Base-by-base conservation (phyloP, 352 stramenopile genomes). In the Phytophthora cryptogea region DNA sequence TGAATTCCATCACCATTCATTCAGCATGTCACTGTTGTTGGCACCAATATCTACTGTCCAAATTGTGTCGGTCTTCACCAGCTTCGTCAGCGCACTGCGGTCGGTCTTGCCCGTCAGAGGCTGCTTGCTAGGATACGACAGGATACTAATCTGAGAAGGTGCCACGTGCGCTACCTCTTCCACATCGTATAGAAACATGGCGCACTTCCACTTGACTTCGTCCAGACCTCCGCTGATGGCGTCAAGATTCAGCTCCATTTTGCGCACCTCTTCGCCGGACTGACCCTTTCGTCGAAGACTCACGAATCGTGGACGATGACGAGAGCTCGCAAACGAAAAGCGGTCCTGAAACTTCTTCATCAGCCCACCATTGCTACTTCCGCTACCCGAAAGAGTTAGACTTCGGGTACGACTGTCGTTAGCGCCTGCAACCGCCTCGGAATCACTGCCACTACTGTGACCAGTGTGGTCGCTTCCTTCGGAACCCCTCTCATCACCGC, bases 161-260 rank as follows among this genome's bases (percentile, higher is more conserved):
- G 86, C 86, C 5, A 92, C 71, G 28, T 89, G 80, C 1, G 86
- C 63, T 13, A 94, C 86, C 60, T 92, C 86, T 26, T 94, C 86
- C 9, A 86, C 72, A 37, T 94, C 86, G 53, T 92, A 94, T 36
- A 94, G 43, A 52, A 91, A 94, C 42, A 88, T 69, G 8, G 86
- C 86, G 35, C 86, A 94, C 46, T 90, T 89, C 86, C 86, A 94
- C 62, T 94, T 94, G 30, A 92, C 80, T 69, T 94, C 78, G 60
- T 94, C 86, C 17, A 94, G 72, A 7, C 86, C 86, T 35, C 86
- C 86, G 52, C 68, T 92, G 66, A 94, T 94, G 27, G 75, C 72
- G 42, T 94, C 86, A 68, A 94, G 70, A 48, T 91, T 80, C 16
- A 92, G 56, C 52, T 94, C 86, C 76, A 94, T 89, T 53, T 77